Evolutionary conservation across 768 basidiomycete species (phyloP).

Genomic region (Boletellus sp.): DNA sequence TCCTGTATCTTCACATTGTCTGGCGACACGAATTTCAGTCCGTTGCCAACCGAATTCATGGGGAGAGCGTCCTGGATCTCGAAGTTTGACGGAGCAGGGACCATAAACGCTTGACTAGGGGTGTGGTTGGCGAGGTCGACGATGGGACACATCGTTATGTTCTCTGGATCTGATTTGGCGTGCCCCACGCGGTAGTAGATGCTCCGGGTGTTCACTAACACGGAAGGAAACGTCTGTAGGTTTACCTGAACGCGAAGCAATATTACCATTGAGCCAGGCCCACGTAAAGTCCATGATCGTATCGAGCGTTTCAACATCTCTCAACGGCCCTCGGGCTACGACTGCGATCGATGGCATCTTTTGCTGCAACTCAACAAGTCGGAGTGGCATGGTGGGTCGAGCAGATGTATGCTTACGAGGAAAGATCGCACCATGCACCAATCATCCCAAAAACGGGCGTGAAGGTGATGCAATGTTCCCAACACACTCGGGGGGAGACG

Average conservation of each 20-base stretch:
- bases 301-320: constrained; percentile 5
- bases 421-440: constrained; percentile 51
- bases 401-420: constrained; percentile 42
- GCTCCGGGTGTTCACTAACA: constrained; percentile 86
- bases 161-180: constrained; percentile 55
- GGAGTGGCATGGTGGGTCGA: not conserved
- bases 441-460: constrained; percentile 52
- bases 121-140: constrained; percentile 90
- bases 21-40: constrained; percentile 52
- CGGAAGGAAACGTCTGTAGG: constrained; percentile 2
- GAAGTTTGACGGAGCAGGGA: constrained; percentile 36
- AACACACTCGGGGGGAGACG: constrained; percentile 48
- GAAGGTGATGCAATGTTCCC: constrained; percentile 40
- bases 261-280: constrained; percentile 87
- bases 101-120: constrained; percentile 39
- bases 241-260: constrained; percentile 2
- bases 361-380: constrained; percentile 3
- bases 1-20: constrained; percentile 35
- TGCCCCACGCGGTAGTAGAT: constrained; percentile 64
- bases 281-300: constrained; percentile 56
- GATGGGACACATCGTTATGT: constrained; percentile 84
- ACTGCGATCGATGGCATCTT: constrained; percentile 1
- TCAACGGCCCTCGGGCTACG: not conserved
- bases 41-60: constrained; percentile 36
- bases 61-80: constrained; percentile 38